Base-by-base conservation (phyloP, 495 filamentous ascomycete species). In the Alectoria sarmentosa region DNA sequence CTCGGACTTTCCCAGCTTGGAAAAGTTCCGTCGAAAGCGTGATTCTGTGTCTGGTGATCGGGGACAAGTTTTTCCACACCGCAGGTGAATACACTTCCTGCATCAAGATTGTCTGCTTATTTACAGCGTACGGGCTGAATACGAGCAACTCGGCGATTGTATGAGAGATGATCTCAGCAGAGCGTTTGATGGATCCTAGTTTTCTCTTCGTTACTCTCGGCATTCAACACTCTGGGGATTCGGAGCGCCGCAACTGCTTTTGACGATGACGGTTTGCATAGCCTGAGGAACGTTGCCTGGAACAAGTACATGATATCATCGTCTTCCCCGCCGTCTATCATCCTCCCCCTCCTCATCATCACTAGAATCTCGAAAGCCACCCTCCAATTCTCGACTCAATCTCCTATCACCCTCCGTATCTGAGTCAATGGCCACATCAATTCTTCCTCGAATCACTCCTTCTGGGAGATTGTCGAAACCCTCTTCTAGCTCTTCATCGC, bases 351-450 rank as follows among this genome's bases (percentile, higher is more conserved):
- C 81, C 21, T 90, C 88, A 38, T 82, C 81, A n/a, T 90, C 88
- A 38, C 84, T 82, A 1, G 64, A 66, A 56, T 62, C 64, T 56
- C 64, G 58, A 36, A 95, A 95, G 1, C 89, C 90, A 65, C 90
- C 84, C 73, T 94, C 90, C 62, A 95, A 72, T 42, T 96, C 91
- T 72, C 90, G 81, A 77, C 90, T 91, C 58, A 95, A 70, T 66
- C 91, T 81, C 65, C 84, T 76, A 61, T 82, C 77, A 48, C 65
- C 70, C 68, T 73, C 55, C 36, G 66, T 68, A 73, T 78, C 64
- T 71, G 79, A 70, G 75, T 80, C 65, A 74, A 75, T 65, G 66
- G 82, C 75, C 69, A 82, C 62, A 55, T 78, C 83, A 61, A 82
- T 80, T 59, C 83, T 68, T 55, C 81, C 73, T 52, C 76, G 66